Evolutionary conservation across 495 filamentous ascomycete genomes (phyloP).

Genomic region (Trichoderma erinaceum): DNA sequence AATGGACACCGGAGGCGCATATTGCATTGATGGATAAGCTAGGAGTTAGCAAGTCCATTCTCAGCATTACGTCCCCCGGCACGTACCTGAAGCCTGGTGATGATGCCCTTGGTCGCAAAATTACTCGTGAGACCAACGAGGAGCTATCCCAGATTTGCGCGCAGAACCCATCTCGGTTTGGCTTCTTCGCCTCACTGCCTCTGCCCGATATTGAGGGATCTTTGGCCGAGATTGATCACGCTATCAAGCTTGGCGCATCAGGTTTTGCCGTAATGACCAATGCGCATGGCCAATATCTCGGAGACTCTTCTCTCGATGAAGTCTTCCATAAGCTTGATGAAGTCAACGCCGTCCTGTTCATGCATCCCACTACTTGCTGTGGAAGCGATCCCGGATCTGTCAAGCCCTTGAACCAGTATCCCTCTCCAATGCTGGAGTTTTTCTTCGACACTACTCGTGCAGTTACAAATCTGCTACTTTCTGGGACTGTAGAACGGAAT

Average conservation of each 20-base stretch:
- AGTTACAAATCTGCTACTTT: constrained; percentile 44
- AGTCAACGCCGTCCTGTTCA: constrained; percentile 38
- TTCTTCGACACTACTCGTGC: constrained; percentile 49
- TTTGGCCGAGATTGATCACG: constrained; percentile 40
- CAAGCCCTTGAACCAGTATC: constrained; percentile 27
- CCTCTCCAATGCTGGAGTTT: constrained; percentile 50
- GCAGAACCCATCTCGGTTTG: constrained; percentile 34
- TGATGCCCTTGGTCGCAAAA: constrained; percentile 22
- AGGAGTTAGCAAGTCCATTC: constrained; percentile 44
- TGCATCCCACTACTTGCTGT: constrained; percentile 45
- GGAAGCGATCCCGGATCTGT: not conserved
- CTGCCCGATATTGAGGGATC: constrained; percentile 39
- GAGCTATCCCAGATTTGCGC: constrained; percentile 35
- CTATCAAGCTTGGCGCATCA: constrained; percentile 35
- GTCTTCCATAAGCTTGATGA: constrained; percentile 36
- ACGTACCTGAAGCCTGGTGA: constrained; percentile 34
- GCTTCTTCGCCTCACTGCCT: constrained; percentile 47
- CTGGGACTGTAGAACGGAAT: constrained; percentile 35
- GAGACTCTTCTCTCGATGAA: constrained; percentile 36
- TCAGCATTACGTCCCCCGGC: constrained; percentile 47
- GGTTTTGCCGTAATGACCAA: constrained; percentile 47
- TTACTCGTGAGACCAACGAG: constrained; percentile 36
- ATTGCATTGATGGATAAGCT: constrained; percentile 40
- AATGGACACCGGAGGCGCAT: constrained; percentile 40
- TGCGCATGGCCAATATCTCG: constrained; percentile 46